Conservation (phyloP, 805 yeast genomes). For the Kodamaea nitidulidarum region DNA sequence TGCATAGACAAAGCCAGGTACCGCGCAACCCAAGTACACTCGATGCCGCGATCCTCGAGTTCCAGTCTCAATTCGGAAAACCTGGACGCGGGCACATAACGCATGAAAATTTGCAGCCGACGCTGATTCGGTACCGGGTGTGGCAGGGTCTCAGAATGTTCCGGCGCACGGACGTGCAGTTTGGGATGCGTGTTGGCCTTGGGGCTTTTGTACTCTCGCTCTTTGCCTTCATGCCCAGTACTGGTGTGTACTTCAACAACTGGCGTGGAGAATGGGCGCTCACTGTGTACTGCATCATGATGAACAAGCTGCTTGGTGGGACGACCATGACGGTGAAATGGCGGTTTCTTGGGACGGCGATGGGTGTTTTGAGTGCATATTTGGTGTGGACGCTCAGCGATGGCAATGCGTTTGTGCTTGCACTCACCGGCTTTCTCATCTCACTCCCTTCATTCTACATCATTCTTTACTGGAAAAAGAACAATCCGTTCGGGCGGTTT, state of each 20-base stretch:
- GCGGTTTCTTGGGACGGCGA: slow-evolving; percentile 68
- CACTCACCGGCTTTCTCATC: slow-evolving; percentile 45
- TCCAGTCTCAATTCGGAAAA: slow-evolving; percentile 25
- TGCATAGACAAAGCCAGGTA: neutral
- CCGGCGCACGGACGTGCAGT: slow-evolving; percentile 64
- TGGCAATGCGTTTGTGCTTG: slow-evolving; percentile 51
- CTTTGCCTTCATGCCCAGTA: slow-evolving; percentile 60
- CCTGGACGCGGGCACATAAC: neutral
- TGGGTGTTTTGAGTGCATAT: slow-evolving; percentile 66
- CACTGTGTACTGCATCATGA: slow-evolving; percentile 76
- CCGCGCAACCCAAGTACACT: slow-evolving; percentile 18
- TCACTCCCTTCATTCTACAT: slow-evolving; percentile 50
- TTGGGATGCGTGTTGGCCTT: slow-evolving; percentile 73
- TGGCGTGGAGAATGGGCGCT: slow-evolving; percentile 87
- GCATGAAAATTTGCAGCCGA: neutral
- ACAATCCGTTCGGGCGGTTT: slow-evolving; percentile 64
- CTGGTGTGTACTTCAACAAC: slow-evolving; percentile 49
- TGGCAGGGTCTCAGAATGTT: slow-evolving; percentile 53
- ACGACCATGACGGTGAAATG: slow-evolving; percentile 74
- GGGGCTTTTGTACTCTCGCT: slow-evolving; percentile 66
- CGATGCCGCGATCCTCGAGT: slow-evolving; percentile 31
- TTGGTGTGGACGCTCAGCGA: slow-evolving; percentile 54
- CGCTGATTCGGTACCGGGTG: slow-evolving; percentile 19
- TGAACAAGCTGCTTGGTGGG: slow-evolving; percentile 83
- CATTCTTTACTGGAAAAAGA: slow-evolving; percentile 63